Conservation (phyloP, 257 asterid species). For the Cynanchum wilfordii region DNA sequence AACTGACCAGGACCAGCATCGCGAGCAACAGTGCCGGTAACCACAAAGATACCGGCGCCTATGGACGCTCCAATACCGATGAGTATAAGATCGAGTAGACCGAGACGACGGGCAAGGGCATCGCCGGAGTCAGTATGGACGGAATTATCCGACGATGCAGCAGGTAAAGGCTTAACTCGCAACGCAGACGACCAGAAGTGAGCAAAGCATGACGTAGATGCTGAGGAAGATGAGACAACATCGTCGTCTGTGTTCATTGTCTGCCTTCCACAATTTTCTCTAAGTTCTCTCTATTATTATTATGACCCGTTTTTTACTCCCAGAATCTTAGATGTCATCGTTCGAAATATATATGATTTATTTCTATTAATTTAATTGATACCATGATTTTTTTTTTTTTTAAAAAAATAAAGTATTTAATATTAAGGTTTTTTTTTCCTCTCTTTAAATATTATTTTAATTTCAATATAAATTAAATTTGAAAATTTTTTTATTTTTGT, state of each 20-base stretch:
- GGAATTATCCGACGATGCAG: constrained; percentile 35
- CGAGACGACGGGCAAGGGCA: constrained; percentile 70
- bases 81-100: constrained; percentile 74
- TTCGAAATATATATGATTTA: too few species aligned
- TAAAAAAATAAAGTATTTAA: too few species aligned
- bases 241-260: constrained; percentile 9
- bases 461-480: too few species aligned
- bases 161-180: constrained; percentile 51
- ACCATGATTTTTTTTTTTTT: too few species aligned
- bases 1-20: constrained; percentile 92
- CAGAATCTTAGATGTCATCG: too few species aligned
- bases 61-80: constrained; percentile 94
- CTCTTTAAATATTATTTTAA: too few species aligned
- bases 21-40: constrained; percentile 95
- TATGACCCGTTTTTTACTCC: too few species aligned
- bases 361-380: too few species aligned
- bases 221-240: constrained; percentile 19
- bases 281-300: neutral
- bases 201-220: constrained; percentile 50
- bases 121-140: constrained; percentile 42
- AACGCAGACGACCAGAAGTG: constrained; percentile 75
- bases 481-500: too few species aligned
- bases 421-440: too few species aligned
- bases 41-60: constrained; percentile 93
- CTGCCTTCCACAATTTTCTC: neutral